These are phyloP conservation scores for Claviceps pusilla DNA, from an alignment of 2,329 filamentous ascomycete genomes.

Conservation along the genomic window DNA sequence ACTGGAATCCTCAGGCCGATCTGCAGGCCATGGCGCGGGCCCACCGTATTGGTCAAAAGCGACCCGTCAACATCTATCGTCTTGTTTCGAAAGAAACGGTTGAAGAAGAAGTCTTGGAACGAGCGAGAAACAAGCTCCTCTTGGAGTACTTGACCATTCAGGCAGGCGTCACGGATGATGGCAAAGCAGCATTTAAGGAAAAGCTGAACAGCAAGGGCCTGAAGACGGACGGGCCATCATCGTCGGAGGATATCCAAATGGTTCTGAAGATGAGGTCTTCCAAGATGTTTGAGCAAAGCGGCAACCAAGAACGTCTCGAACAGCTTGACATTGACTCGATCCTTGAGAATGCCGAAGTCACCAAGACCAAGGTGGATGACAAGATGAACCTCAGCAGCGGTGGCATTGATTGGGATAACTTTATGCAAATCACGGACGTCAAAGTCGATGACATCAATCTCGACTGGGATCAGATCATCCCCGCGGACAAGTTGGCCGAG, in stretches of 20 bases:
- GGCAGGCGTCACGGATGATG: conserved; percentile 89
- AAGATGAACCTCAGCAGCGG: conserved; percentile 85
- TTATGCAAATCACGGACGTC: conserved; percentile 94
- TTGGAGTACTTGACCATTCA: conserved; percentile 96
- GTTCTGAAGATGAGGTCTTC: conserved; percentile 97
- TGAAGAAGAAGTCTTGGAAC: conserved; percentile 91
- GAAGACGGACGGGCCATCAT: conserved; percentile 68
- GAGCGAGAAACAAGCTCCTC: conserved; percentile 92
- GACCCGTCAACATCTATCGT: conserved; percentile 88
- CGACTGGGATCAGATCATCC: conserved; percentile 97
- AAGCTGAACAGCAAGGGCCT: conserved; percentile 65
- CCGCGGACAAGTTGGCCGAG: conserved; percentile 75
- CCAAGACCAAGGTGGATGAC: conserved; percentile 89
- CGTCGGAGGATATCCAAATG: conserved; percentile 85
- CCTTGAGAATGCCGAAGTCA: conserved; percentile 89
- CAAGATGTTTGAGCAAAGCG: conserved; percentile 96
- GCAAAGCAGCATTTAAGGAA: conserved; percentile 60
- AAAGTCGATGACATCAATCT: conserved; percentile 70
- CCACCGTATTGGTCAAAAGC: conserved; percentile 93
- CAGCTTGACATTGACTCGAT: conserved; percentile 96
- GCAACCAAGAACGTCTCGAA: conserved; percentile 91
- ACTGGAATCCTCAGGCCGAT: conserved; percentile 98
- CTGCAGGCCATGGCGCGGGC: conserved; percentile 96
- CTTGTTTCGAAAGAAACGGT: conserved; percentile 96
- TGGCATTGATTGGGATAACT: conserved; percentile 73